Percentiles rank a stretch among this genome's conserved stretches.
phyloP scores from a whole-genome alignment of 148 eudicot species.

The Rhododendron molle region DNA sequence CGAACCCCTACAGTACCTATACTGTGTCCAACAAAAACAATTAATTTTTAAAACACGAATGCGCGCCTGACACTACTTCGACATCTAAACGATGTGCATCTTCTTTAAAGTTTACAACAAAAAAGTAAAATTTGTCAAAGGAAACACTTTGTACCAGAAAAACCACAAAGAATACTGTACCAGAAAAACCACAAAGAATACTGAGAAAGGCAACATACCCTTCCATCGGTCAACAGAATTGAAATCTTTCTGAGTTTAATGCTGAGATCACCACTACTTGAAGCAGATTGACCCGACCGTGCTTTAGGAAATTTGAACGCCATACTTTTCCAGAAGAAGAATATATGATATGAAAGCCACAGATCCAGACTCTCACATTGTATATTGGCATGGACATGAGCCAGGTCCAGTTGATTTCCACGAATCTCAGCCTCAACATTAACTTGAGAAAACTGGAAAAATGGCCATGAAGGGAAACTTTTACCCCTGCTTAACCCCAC shows the following conservation, averaged over 20 bases:
- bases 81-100: not conserved
- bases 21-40: not conserved
- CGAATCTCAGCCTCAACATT: slow-evolving; percentile 40
- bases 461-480: slow-evolving; percentile 50
- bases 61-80: not conserved
- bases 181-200: not conserved
- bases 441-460: slow-evolving; percentile 61
- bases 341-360: slow-evolving; percentile 68
- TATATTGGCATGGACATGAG: slow-evolving; percentile 28
- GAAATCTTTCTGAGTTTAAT: slow-evolving; percentile 60
- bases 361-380: slow-evolving; percentile 60
- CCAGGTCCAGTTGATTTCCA: slow-evolving; percentile 21
- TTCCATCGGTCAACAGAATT: slow-evolving; percentile 73
- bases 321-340: slow-evolving; percentile 50
- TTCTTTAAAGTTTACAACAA: not conserved
- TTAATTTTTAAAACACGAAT: not conserved
- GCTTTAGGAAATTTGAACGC: slow-evolving; percentile 39
- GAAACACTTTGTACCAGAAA: not conserved
- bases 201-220: slow-evolving; percentile 44
- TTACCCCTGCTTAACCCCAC: slow-evolving; percentile 39
- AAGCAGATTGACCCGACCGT: slow-evolving; percentile 27
- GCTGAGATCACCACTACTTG: slow-evolving; percentile 34
- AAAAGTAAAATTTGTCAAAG: not conserved
- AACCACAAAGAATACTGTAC: not conserved
- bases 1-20: no score